phyloP scores from a whole-genome alignment of 306 rosid genomes.

The Adenanthera pavonina region DNA sequence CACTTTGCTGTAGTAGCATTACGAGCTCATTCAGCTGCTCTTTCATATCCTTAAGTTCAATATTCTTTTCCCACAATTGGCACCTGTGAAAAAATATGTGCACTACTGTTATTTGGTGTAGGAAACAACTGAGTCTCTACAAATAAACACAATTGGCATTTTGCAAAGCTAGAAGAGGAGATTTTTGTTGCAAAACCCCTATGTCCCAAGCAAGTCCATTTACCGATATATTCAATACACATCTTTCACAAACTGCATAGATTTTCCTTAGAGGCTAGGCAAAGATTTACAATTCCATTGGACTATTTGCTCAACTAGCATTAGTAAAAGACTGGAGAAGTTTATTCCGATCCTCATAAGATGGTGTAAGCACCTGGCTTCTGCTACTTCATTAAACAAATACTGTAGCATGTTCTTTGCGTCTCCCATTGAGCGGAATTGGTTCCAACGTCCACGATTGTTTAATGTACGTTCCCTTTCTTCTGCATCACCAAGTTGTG shows the following conservation, averaged over 20 bases:
- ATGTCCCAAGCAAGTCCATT: neutral
- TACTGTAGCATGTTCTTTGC: constrained; percentile 73
- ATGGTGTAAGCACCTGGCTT: constrained; percentile 64
- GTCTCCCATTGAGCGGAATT: constrained; percentile 81
- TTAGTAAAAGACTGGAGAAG: constrained; percentile 25
- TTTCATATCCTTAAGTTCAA: constrained; percentile 73
- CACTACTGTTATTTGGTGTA: constrained; percentile 32
- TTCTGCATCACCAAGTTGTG: constrained; percentile 78
- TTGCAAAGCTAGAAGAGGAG: neutral
- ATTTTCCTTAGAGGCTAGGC: neutral
- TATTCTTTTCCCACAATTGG: constrained; percentile 73
- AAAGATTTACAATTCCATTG: constrained; percentile 5
- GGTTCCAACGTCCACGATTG: constrained; percentile 81
- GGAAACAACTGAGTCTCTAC: constrained; percentile 33
- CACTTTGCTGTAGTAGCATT: constrained; percentile 63
- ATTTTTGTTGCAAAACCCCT: neutral
- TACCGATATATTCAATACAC: neutral
- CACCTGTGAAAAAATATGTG: constrained; percentile 58
- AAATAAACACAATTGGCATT: neutral
- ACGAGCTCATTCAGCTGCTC: constrained; percentile 73
- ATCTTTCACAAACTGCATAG: neutral
- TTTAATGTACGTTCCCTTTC: constrained; percentile 65
- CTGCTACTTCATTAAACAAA: constrained; percentile 66
- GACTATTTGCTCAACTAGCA: constrained; percentile 12
- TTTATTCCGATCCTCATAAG: constrained; percentile 36